Conservation (phyloP, 352 stramenopile species). For the Globisporangium apiculatum region DNA sequence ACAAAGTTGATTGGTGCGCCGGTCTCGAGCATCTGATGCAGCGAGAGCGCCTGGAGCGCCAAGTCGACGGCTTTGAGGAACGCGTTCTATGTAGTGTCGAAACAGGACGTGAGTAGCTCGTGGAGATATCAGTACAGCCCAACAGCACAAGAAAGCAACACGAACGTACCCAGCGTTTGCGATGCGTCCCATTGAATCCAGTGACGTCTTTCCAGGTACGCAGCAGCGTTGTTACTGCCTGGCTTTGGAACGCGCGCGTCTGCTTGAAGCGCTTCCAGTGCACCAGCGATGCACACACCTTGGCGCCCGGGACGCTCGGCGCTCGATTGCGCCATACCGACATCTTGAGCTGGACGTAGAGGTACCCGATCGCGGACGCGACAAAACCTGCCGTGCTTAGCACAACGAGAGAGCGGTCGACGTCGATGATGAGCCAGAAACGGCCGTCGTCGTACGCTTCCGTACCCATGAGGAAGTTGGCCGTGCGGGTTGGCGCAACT, state of each 20-base stretch:
- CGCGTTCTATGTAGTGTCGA: constrained; percentile 16
- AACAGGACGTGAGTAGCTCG: not conserved
- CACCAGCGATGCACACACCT: not conserved
- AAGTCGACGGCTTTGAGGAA: constrained; percentile 22
- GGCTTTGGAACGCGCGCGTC: not conserved
- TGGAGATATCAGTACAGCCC: not conserved
- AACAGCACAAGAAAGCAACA: not conserved
- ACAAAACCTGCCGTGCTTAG: constrained; percentile 12
- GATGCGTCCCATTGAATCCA: constrained; percentile 18
- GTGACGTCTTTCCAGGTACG: constrained; percentile 14
- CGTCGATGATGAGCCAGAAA: constrained; percentile 34
- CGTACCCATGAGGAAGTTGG: constrained; percentile 47
- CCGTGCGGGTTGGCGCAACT: constrained; percentile 17
- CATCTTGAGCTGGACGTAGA: constrained; percentile 23
- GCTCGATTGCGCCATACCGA: constrained; percentile 6
- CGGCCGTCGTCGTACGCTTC: constrained; percentile 32
- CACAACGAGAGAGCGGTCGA: constrained; percentile 4
- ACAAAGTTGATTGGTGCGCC: too few relatives aligned
- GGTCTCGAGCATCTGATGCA: constrained; percentile 20
- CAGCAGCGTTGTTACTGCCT: constrained; percentile 1
- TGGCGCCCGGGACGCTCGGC: not conserved
- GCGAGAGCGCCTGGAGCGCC: constrained; percentile 14
- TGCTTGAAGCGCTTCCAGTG: not conserved
- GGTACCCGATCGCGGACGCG: constrained; percentile 15
- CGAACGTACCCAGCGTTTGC: constrained; percentile 25